Evolutionary conservation across 2,329 filamentous ascomycete species (phyloP).

Genomic region (Penicillium sp.): DNA sequence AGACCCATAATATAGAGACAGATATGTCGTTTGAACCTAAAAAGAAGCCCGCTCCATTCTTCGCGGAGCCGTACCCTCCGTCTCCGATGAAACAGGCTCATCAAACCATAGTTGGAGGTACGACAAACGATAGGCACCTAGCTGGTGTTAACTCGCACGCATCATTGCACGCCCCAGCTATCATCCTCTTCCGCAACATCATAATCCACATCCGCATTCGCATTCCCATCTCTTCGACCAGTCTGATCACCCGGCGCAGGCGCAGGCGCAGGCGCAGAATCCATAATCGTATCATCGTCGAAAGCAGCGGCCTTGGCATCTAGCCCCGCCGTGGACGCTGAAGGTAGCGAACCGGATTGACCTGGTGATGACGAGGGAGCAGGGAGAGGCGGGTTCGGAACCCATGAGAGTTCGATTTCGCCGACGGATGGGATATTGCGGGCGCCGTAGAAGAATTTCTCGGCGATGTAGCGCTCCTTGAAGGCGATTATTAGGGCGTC

Average conservation of each 20-base stretch:
- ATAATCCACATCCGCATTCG: slow-evolving; percentile 52
- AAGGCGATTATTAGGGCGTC: slow-evolving; percentile 51
- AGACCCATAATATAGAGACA: too few relatives aligned
- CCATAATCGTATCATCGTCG: slow-evolving; percentile 40
- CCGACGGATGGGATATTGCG: slow-evolving; percentile 57
- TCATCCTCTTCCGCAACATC: slow-evolving; percentile 58
- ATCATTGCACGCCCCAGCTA: slow-evolving; percentile 41
- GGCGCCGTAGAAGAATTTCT: slow-evolving; percentile 57
- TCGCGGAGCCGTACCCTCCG: too few relatives aligned
- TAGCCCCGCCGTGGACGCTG: slow-evolving; percentile 20
- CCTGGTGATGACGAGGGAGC: slow-evolving; percentile 12
- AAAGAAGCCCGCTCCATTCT: too few relatives aligned
- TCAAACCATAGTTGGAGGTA: background rate
- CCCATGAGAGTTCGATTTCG: slow-evolving; percentile 61
- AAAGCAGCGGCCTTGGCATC: slow-evolving; percentile 29
- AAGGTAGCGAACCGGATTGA: background rate
- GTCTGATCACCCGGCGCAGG: slow-evolving; percentile 19
- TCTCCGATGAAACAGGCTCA: too few relatives aligned
- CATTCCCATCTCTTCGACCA: slow-evolving; percentile 10
- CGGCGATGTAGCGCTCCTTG: slow-evolving; percentile 58
- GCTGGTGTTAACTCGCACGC: background rate
- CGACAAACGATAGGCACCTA: background rate
- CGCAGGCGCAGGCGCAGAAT: slow-evolving; percentile 27
- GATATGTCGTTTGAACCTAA: too few relatives aligned
- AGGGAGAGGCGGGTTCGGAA: slow-evolving; percentile 45